Base-by-base conservation (phyloP, 768 basidiomycete species). In the Lentinula sp. region DNA sequence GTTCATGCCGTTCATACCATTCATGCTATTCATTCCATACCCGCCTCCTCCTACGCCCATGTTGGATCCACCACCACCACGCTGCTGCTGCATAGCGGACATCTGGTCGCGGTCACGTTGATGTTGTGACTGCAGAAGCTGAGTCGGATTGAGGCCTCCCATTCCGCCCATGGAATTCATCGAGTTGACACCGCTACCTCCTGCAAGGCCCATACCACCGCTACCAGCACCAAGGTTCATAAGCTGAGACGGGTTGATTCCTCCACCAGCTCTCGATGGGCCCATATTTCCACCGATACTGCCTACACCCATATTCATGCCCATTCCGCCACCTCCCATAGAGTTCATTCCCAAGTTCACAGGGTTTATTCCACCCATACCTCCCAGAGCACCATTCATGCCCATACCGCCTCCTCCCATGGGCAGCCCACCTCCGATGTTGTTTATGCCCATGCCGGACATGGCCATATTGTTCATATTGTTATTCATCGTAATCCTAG, bases 101-200 rank as follows among this genome's bases (percentile, higher is more conserved):
- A 60, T 60, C 50, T 60, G 59, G 23, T 60, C 59, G 39, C 59
- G 59, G 13, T 60, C 59, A 43, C 59, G 59, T 50, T 60, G 59
- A 31, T 59, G 57, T 31, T 49, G 45, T n/a, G 46, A 45, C 23
- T 60, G 59, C 4, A 60, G 50, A 39, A 51, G 31, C 32, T 60
- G 59, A 42, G 59, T 40, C 11, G 59, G 59, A 28, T 42, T 51
- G 23, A 60, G 32, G 28, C 48, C 59, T 37, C 49, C 59, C 55
- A 56, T 56, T 21, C 49, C 49, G n/a, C 18, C 18, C 50, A 50
- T 52, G 11, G 59, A 31, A 8, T 48, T 60, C 50, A 50, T 60
- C 11, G 35, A 21, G 34, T 43, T 43, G 6, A 43, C 13, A 35
- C 46, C 58, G 4, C n/a, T 43, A 8, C 56, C 56, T 10, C 56